Evolutionary conservation across 805 yeast species (phyloP), one percentile per base, ranked within the genome.

Genomic region (Debaryomyces maramus): DNA sequence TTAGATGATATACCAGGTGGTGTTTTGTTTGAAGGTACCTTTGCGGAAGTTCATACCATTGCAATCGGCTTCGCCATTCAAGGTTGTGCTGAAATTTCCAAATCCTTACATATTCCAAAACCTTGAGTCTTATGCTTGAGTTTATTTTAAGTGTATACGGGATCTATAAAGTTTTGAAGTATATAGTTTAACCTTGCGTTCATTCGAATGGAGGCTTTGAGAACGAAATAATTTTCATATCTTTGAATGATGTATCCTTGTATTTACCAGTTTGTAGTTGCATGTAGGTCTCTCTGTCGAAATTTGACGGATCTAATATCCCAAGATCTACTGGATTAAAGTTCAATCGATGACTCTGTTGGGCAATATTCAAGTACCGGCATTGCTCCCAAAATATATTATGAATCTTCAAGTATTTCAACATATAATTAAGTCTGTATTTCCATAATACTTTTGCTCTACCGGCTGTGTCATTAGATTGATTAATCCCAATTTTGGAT

Each of bases 81-180:
- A 47, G 99, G 99, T 6, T 85, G 91, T 61, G 84, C 86, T 39
- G 89, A 90, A 81, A 87, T 93, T 45, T 83, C 95, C 43, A 93
- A 93, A 72, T 83, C 91, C 43, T 73, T 93, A 47, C 87, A 85
- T 54, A 86, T 93, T 51, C 97, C 97, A 47, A 93, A 93, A 63
- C 87, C 91, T 40, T 82, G 16, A 22, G 26, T 5, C 26, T 23
- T n/a, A n/a, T n/a, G n/a, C n/a, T n/a, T n/a, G n/a, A n/a, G n/a
- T n/a, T n/a, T n/a, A n/a, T n/a, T n/a, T n/a, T n/a, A n/a, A n/a
- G n/a, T n/a, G n/a, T n/a, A n/a, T n/a, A n/a, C n/a, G n/a, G n/a
- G n/a, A n/a, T n/a, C n/a, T n/a, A n/a, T n/a, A n/a, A n/a, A n/a
- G n/a, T n/a, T n/a, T n/a, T n/a, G n/a, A n/a, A n/a, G n/a, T n/a